Percentiles rank a stretch among this genome's conserved stretches.
Evolutionary conservation across 441 rosid genomes (phyloP).

Genomic region (Bocquillonia castaneifolia): DNA sequence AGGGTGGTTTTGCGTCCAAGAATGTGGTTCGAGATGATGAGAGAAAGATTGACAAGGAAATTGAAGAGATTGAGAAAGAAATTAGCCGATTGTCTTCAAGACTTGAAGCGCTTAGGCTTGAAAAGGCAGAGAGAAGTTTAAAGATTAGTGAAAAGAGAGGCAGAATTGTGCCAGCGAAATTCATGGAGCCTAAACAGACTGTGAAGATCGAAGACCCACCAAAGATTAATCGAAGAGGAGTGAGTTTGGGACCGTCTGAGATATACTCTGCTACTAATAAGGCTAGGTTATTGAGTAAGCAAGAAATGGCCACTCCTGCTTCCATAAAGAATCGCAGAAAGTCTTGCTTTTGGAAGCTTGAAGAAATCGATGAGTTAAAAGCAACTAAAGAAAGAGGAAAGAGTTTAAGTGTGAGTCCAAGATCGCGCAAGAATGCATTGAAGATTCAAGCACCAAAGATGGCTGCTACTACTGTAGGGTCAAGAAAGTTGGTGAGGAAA

Average conservation of each 20-base stretch:
- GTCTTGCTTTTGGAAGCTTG: conserved; percentile 83
- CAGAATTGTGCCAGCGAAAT: conserved; percentile 63
- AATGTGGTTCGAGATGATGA: conserved; percentile 26
- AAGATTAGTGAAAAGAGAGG: conserved; percentile 49
- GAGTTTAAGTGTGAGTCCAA: conserved; percentile 69
- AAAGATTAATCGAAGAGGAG: conserved; percentile 54
- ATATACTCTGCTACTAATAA: conserved; percentile 46
- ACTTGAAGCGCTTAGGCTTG: conserved; percentile 64
- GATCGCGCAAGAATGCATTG: conserved; percentile 47
- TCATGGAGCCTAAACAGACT: conserved; percentile 57
- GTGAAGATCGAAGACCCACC: conserved; percentile 40
- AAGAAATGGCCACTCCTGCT: conserved; percentile 49
- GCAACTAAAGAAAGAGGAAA: conserved; percentile 57
- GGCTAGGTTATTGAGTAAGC: conserved; percentile 37
- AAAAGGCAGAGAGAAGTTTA: conserved; percentile 49
- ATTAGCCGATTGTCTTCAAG: conserved; percentile 54
- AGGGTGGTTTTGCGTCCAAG: conserved; percentile 17
- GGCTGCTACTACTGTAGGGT: conserved; percentile 60
- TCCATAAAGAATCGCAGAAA: conserved; percentile 66
- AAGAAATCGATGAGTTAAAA: conserved; percentile 64
- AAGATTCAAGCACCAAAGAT: conserved; percentile 48
- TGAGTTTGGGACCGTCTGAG: conserved; percentile 84
- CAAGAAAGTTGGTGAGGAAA: conserved; percentile 58
- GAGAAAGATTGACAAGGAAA: conserved; percentile 64
- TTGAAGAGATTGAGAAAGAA: conserved; percentile 73